Evolutionary conservation across 441 rosid species (phyloP).

Genomic region (Populus hybrid): DNA sequence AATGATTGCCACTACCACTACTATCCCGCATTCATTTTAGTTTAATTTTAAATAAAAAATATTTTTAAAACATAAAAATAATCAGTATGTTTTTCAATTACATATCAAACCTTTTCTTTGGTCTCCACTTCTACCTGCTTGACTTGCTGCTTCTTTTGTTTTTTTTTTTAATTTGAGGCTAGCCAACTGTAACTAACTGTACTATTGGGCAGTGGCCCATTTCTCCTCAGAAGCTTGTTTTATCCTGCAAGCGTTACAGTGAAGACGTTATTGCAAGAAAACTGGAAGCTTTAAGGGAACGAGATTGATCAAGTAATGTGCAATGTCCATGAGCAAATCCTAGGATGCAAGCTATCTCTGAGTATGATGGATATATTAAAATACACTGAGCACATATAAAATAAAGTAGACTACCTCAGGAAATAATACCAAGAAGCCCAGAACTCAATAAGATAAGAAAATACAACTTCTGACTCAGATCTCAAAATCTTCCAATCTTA

Average conservation of each 20-base stretch:
- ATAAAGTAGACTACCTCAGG: neutral
- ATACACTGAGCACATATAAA: neutral
- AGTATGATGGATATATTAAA: neutral
- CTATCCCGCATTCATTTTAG: too few species aligned
- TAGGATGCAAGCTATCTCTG: neutral
- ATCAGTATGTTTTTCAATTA: too few species aligned
- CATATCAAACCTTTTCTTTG: neutral
- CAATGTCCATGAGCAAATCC: neutral
- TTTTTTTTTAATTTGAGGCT: too few species aligned
- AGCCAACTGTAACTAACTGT: too few species aligned
- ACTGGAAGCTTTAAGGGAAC: constrained; percentile 1
- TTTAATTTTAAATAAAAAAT: too few species aligned
- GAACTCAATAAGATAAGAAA: neutral
- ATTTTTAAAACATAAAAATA: too few species aligned
- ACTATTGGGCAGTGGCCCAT: too few species aligned
- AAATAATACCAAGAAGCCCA: neutral
- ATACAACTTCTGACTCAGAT: constrained; percentile 7
- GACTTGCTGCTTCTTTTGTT: too few species aligned
- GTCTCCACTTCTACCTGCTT: neutral
- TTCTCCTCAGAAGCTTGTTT: neutral
- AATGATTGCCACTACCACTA: neutral
- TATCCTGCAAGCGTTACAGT: neutral
- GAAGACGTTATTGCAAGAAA: constrained; percentile 5
- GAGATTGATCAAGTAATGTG: neutral
- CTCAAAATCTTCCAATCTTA: constrained; percentile 5